Base-by-base conservation (phyloP, 2,329 filamentous ascomycete genomes). In the Seiridium unicorne region DNA sequence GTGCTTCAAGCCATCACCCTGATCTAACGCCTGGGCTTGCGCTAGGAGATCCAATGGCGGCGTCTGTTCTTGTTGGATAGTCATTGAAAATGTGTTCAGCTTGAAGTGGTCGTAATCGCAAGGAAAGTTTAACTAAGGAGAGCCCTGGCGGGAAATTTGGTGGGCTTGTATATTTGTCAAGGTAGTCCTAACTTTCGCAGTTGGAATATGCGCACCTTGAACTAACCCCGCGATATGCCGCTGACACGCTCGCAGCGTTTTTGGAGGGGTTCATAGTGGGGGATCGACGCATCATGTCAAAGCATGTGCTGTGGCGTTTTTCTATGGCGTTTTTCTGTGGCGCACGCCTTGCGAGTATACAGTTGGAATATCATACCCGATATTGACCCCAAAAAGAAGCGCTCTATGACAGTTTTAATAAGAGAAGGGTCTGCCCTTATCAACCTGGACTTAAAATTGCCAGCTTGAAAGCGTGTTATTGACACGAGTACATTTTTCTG, bases 1-100 rank as follows among this genome's bases (percentile, higher is more conserved):
- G 35, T 67, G 66, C 49, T 64, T 64, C 60, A 73, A 66, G 35
- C 51, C 44, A 53, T 73, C 70, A 35, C 69, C 67, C 55, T 55
- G 57, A 58, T 73, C 71, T 13, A 71, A 62, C 42, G 62, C 60
- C 61, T 68, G 62, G 65, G 71, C 71, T 63, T 70, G 64, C 60
- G 64, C 64, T 40, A 63, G 64, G 60, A 73, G 65, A 58, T 66
- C 66, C 57, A 62, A 53, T 18, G 54, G 57, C 32, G 49, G 35
- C 49, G 49, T 32, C 49, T 42, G 38, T 7, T 42, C 38, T 42
- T 42, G 38, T 13, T 8, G 7, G 13, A 13, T 13, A 2, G 7
- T 42, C 38, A 42, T 42, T 42, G 18, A 26, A 26, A 26, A 26
- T 26, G 18, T 26, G 18, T 26, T 26, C 18, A 26, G 18, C 18